These are phyloP conservation scores for Arachnopeziza araneosa DNA, from an alignment of 2,329 filamentous ascomycete genomes.

Conservation along the genomic window DNA sequence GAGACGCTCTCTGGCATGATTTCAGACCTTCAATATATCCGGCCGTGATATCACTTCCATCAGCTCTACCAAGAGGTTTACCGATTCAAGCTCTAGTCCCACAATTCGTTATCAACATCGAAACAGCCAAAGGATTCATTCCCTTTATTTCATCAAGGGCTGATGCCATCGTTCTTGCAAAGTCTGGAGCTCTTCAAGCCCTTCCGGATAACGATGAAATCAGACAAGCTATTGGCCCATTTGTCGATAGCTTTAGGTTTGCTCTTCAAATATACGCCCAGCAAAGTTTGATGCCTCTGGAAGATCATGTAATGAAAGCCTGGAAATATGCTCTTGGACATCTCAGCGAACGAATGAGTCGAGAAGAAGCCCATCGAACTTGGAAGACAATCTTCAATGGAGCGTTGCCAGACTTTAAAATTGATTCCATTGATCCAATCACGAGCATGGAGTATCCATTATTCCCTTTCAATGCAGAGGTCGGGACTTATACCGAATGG, in stretches of 20 bases:
- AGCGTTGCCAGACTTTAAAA: background rate
- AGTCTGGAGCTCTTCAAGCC: background rate
- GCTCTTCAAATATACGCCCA: background rate
- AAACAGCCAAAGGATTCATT: background rate
- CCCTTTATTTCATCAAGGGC: background rate
- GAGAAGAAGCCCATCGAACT: background rate
- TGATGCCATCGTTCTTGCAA: background rate
- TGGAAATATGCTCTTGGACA: background rate
- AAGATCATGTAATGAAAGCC: background rate
- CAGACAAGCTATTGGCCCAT: background rate
- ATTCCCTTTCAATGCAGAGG: background rate
- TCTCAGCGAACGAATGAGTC: background rate
- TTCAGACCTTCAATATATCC: background rate
- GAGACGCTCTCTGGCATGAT: background rate
- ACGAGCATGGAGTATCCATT: background rate
- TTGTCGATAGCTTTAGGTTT: background rate
- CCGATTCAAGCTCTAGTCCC: background rate
- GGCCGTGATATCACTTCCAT: background rate
- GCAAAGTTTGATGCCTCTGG: background rate
- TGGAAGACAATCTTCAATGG: background rate
- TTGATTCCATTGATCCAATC: background rate
- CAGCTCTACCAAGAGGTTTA: background rate
- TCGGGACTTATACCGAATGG: background rate
- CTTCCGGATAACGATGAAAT: background rate
- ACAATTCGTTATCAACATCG: background rate